Conservation (phyloP, 2,329 filamentous ascomycete species). For the Nigrospora osmanthi region DNA sequence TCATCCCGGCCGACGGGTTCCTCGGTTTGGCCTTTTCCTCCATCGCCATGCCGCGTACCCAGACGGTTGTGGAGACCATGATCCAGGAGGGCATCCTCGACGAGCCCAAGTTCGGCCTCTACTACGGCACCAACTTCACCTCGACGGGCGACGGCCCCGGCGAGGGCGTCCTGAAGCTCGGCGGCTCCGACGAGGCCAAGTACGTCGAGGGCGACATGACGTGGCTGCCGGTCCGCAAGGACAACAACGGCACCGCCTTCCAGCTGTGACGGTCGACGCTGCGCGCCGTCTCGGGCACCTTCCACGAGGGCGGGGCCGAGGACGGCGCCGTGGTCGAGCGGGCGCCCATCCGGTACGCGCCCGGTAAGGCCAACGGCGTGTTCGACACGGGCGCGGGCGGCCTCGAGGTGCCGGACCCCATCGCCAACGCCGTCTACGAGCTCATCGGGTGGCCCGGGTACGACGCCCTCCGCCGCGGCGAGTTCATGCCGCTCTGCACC, state of each 20-base stretch:
- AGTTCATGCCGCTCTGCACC: conserved; percentile 22
- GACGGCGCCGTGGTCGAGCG: conserved; percentile 1
- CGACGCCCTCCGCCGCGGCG: conserved; percentile 16
- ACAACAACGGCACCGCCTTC: conserved; percentile 6
- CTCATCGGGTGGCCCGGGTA: conserved; percentile 27
- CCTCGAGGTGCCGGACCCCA: conserved; percentile 15
- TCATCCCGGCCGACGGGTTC: conserved; percentile 24
- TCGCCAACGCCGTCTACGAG: conserved; percentile 19
- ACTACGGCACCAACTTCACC: conserved; percentile 14
- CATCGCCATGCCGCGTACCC: conserved; percentile 19
- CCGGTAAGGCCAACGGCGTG: conserved; percentile 8
- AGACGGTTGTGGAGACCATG: conserved; percentile 23
- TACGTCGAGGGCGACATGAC: conserved; percentile 16
- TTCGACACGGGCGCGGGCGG: conserved; percentile 24
- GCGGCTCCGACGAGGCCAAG: conserved; percentile 21
- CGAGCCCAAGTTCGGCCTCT: conserved; percentile 21
- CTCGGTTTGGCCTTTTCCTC: conserved; percentile 24
- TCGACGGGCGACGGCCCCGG: conserved; percentile 9
- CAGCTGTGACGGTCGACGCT: conserved; percentile 23
- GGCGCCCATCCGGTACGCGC: too few relatives aligned
- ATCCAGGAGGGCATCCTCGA: conserved; percentile 20
- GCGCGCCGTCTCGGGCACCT: conserved; percentile 7
- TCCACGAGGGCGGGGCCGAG: neutral
- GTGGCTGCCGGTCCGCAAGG: conserved; percentile 9
- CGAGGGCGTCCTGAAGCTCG: conserved; percentile 21